Base-by-base conservation (phyloP, 1,284 basidiomycete species). In the Cutaneotrichosporon dermatis region DNA sequence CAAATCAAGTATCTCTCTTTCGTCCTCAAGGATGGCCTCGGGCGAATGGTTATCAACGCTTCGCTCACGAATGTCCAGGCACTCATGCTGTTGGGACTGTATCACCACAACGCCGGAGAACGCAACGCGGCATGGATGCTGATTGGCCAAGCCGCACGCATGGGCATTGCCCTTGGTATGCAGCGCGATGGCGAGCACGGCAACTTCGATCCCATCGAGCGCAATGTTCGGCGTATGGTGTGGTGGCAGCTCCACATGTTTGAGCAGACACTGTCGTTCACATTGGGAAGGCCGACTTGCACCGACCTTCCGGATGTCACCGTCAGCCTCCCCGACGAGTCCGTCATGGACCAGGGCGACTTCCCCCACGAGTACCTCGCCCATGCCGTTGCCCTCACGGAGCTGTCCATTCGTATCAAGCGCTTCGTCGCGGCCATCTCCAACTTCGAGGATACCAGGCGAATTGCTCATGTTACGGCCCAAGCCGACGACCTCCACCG, bases 181-280 rank as follows among this genome's bases (percentile, higher is more conserved):
- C 63, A 65, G 34, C 51, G 60, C 33, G 66, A 65, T 37, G 53
- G 42, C 34, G 53, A 54, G 15, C 41, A 65, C 49, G 34, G 43
- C 34, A 40, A 61, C 16, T 62, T 65, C 48, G 63, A 65, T 16
- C 57, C 62, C 2, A 58, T 65, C 44, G 61, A 65, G 51, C 51
- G 64, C 13, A 65, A 65, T 34, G 56, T 51, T 7, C 59, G 66
- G 12, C 55, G 66, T 6, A 48, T 55, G 2, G 64, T 67, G 4
- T 67, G 66, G 66, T 67, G 61, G 66, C 58, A 56, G 11, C 51
- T 67, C 15, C 55, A 64, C 44, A 53, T 58, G n/a, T 60, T 67
- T 16, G 66, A 67, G 51, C 63, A 65, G 49, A 53, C 39, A 11
- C 15, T 67, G 7, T 67, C 66, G 2, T 60, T 67, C 33, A 61